Conservation (phyloP, 1,139 yeast species). For the Hyphopichia burtonii region DNA sequence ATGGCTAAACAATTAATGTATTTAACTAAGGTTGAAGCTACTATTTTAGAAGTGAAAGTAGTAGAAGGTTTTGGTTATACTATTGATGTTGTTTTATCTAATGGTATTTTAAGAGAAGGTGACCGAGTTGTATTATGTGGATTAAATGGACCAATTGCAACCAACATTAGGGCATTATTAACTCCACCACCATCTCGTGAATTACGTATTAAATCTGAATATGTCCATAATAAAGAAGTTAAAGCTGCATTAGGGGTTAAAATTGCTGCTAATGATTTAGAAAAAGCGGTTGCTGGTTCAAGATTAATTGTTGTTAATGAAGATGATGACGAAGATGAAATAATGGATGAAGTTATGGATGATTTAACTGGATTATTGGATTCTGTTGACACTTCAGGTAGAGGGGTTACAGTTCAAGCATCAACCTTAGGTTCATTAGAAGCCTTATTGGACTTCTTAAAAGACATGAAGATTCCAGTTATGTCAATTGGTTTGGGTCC, state of each 20-base stretch:
- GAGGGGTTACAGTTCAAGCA: slow-evolving; percentile 98
- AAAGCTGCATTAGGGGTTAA: slow-evolving; percentile 99
- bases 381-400: slow-evolving; percentile 90
- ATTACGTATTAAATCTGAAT: slow-evolving; percentile 90
- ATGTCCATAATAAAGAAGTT: slow-evolving; percentile 93
- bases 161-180: slow-evolving; percentile 89
- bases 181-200: slow-evolving; percentile 98
- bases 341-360: slow-evolving; percentile 98
- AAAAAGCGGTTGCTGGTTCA: slow-evolving; percentile 99
- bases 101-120: slow-evolving; percentile 92
- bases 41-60: slow-evolving; percentile 96
- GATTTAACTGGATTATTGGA: slow-evolving; percentile 93
- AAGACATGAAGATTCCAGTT: slow-evolving; percentile 98
- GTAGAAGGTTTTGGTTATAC: slow-evolving; percentile 99
- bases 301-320: slow-evolving; percentile 93
- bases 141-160: slow-evolving; percentile 97
- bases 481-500: slow-evolving; percentile 99
- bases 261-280: slow-evolving; percentile 95
- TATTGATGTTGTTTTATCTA: slow-evolving; percentile 93
- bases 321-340: slow-evolving; percentile 95
- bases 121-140: slow-evolving; percentile 96
- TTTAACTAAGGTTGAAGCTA: slow-evolving; percentile 89
- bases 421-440: slow-evolving; percentile 97
- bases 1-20: slow-evolving; percentile 99
- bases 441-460: slow-evolving; percentile 93